phyloP scores from a whole-genome alignment of 192 early-diverging fungal genomes.

The Chytriomyces confervae region DNA sequence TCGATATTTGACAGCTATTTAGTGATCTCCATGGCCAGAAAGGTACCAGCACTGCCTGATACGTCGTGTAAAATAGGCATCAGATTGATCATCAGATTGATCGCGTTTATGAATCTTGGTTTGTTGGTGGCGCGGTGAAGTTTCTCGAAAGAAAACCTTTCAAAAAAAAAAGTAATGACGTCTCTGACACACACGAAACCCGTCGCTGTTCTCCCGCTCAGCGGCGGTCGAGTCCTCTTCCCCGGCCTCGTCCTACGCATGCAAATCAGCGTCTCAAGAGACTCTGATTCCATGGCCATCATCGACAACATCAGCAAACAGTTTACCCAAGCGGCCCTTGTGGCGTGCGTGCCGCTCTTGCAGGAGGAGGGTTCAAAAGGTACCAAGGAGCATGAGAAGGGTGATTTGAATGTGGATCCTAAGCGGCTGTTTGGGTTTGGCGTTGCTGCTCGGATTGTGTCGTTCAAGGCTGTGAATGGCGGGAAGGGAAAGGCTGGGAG shows the following conservation, averaged over 20 bases:
- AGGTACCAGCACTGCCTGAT: too few relatives aligned
- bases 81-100: too few relatives aligned
- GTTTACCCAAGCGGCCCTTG: slow-evolving; percentile 32
- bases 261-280: slow-evolving; percentile 49
- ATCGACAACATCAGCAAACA: slow-evolving; percentile 54
- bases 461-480: slow-evolving; percentile 11
- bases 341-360: slow-evolving; percentile 31
- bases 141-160: too few relatives aligned
- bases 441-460: slow-evolving; percentile 32
- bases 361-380: neutral
- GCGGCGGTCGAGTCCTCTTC: slow-evolving; percentile 59
- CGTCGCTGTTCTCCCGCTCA: slow-evolving; percentile 48
- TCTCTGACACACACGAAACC: slow-evolving; percentile 2
- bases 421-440: slow-evolving; percentile 64
- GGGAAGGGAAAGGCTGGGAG: slow-evolving; percentile 27
- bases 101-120: too few relatives aligned
- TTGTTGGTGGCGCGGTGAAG: too few relatives aligned
- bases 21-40: too few relatives aligned
- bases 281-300: slow-evolving; percentile 60
- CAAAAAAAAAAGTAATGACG: too few relatives aligned
- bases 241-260: slow-evolving; percentile 68
- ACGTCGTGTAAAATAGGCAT: too few relatives aligned
- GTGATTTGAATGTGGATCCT: slow-evolving; percentile 50
- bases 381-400: neutral
- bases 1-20: too few relatives aligned